Conservation (phyloP, 2,329 filamentous ascomycete species). For the Nigrospora sphaerica region DNA sequence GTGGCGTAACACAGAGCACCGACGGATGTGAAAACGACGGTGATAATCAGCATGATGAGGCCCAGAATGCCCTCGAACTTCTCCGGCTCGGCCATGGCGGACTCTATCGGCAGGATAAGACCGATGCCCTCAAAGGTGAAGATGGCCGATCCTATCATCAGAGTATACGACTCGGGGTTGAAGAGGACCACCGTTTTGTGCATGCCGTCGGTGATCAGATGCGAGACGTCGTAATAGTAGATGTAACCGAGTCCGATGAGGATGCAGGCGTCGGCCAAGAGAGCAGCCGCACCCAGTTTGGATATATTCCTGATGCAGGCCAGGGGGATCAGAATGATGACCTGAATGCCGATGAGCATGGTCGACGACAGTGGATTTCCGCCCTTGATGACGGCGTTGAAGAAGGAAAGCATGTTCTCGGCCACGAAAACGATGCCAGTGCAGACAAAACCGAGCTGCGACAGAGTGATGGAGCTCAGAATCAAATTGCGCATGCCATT, state of each 20-base stretch:
- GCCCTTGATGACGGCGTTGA: slow-evolving; percentile 51
- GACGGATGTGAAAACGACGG: slow-evolving; percentile 64
- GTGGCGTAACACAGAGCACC: slow-evolving; percentile 69
- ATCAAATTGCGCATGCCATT: slow-evolving; percentile 57
- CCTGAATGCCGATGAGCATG: slow-evolving; percentile 58
- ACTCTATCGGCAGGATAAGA: slow-evolving; percentile 69
- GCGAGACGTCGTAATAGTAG: slow-evolving; percentile 61
- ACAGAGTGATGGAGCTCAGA: slow-evolving; percentile 63
- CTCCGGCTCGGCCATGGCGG: slow-evolving; percentile 64
- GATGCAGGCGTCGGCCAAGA: slow-evolving; percentile 67
- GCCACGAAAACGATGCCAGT: slow-evolving; percentile 72
- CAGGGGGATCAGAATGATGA: slow-evolving; percentile 58
- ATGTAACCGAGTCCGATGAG: slow-evolving; percentile 65
- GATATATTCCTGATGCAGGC: slow-evolving; percentile 68
- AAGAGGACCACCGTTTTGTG: slow-evolving; percentile 58
- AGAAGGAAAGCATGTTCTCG: slow-evolving; percentile 64
- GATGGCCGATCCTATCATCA: slow-evolving; percentile 67
- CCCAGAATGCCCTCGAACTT: slow-evolving; percentile 60
- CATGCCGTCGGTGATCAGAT: slow-evolving; percentile 48
- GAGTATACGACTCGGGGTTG: slow-evolving; percentile 61
- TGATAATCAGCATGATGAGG: slow-evolving; percentile 66
- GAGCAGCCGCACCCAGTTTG: slow-evolving; percentile 61
- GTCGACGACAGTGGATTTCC: slow-evolving; percentile 44
- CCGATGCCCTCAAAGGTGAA: slow-evolving; percentile 77
- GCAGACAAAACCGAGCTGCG: slow-evolving; percentile 72